Conservation (phyloP, 345 rosid species). For the Pistacia integerrima region DNA sequence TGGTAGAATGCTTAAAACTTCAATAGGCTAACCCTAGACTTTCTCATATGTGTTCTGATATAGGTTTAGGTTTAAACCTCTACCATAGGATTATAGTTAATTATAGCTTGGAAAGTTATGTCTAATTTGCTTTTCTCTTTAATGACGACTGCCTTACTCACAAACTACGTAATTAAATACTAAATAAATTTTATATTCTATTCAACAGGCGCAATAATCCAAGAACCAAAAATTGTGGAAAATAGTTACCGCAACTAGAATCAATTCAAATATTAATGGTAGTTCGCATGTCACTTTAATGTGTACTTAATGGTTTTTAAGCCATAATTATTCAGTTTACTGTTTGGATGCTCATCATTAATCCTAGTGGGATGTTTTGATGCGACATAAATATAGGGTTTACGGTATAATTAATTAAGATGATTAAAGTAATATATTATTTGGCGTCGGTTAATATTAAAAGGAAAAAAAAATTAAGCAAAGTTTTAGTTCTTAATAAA, state of each 20-base stretch:
- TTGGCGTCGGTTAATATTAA: no score
- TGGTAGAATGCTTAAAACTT: constrained; percentile 9
- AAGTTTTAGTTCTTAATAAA: no score
- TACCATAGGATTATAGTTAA: background rate
- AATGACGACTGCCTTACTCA: constrained; percentile 50
- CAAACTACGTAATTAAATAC: constrained; percentile 33
- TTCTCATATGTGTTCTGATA: background rate
- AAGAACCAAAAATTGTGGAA: constrained; percentile 19
- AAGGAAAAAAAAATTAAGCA: no score
- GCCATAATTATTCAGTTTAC: constrained; percentile 31
- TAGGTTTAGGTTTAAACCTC: background rate
- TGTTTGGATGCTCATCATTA: constrained; percentile 23
- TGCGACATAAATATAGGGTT: background rate
- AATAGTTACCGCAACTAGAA: constrained; percentile 20
- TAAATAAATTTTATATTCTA: background rate
- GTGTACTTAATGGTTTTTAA: constrained; percentile 28
- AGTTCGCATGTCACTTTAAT: constrained; percentile 45
- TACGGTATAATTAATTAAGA: no score
- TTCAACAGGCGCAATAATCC: constrained; percentile 5
- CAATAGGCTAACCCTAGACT: background rate
- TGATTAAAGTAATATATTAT: no score
- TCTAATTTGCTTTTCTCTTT: background rate
- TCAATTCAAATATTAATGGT: constrained; percentile 31
- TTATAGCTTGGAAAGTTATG: background rate
- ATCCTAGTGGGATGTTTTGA: constrained; percentile 31